phyloP scores from a whole-genome alignment of 2,329 filamentous ascomycete species.

The Aspergillus clavatus region DNA sequence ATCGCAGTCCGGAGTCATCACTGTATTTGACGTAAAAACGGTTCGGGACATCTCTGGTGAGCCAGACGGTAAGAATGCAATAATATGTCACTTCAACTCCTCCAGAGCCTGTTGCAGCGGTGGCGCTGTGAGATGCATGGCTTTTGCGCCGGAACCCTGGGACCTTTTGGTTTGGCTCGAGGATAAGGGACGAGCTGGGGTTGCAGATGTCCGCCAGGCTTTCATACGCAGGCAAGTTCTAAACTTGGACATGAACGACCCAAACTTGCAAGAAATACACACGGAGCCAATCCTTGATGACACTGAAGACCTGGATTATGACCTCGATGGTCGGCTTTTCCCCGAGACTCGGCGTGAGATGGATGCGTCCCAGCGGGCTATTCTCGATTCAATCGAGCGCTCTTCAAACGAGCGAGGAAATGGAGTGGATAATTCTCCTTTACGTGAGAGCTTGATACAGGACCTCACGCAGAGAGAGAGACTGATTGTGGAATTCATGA shows the following conservation, averaged over 20 bases:
- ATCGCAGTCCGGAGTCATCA: constrained; percentile 47
- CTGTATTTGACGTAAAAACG: constrained; percentile 40
- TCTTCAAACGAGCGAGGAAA: constrained; percentile 15
- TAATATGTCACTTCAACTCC: constrained; percentile 72
- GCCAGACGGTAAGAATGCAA: constrained; percentile 34
- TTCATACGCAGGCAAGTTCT: constrained; percentile 44
- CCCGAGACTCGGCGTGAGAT: constrained; percentile 17
- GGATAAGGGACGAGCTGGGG: constrained; percentile 56
- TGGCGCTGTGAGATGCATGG: constrained; percentile 84
- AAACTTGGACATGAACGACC: constrained; percentile 31
- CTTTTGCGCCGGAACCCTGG: constrained; percentile 83
- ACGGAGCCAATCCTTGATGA: constrained; percentile 28
- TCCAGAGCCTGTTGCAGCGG: constrained; percentile 65
- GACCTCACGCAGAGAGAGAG: constrained; percentile 41
- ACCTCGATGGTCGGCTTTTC: constrained; percentile 17
- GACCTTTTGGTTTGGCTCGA: constrained; percentile 94
- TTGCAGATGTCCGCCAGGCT: constrained; percentile 45
- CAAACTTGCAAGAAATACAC: constrained; percentile 29
- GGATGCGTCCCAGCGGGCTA: constrained; percentile 20
- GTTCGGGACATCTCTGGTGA: constrained; percentile 23
- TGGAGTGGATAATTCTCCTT: constrained; percentile 23
- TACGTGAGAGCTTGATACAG: constrained; percentile 35
- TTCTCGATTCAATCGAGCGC: constrained; percentile 24
- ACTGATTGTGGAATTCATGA: constrained; percentile 41
- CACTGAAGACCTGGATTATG: constrained; percentile 20